These are phyloP conservation scores for Acanthamoeba lenticulata DNA, from an alignment of 208 protist species.

Conservation along the genomic window DNA sequence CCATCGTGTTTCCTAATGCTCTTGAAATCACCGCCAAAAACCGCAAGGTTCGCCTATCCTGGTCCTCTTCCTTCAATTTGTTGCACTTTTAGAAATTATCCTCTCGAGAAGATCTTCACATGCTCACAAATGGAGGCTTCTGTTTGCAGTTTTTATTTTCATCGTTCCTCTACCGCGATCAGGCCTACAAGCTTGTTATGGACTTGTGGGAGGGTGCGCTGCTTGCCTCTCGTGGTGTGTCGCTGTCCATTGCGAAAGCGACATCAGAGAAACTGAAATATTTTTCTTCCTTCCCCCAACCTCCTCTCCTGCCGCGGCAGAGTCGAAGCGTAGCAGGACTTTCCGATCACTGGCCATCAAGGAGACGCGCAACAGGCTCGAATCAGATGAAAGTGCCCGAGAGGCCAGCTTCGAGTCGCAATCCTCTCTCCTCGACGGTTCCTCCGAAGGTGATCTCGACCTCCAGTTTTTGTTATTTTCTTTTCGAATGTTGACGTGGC, in stretches of 20 bases:
- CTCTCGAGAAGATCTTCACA: not conserved
- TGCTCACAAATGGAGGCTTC: too few species aligned
- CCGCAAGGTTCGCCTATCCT: not conserved
- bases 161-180: slow-evolving; percentile 55
- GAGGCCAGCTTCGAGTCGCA: not conserved
- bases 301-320: not conserved
- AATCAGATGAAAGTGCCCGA: not conserved
- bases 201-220: slow-evolving; percentile 48
- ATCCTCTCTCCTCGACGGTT: too few species aligned
- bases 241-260: too few species aligned
- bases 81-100: too few species aligned
- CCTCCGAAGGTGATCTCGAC: not conserved
- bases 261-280: too few species aligned
- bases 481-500: too few species aligned
- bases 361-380: not conserved
- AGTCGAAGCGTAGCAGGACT: not conserved
- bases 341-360: not conserved
- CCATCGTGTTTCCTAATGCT: slow-evolving; percentile 61
- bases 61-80: not conserved
- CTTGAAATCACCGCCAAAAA: slow-evolving; percentile 13
- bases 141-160: slow-evolving; percentile 27
- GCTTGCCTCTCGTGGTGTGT: not conserved
- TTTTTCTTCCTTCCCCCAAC: not conserved
- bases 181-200: slow-evolving; percentile 26
- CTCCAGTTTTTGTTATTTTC: too few species aligned